Conservation (phyloP, 2,329 filamentous ascomycete genomes). For the Orbilia javanica region DNA sequence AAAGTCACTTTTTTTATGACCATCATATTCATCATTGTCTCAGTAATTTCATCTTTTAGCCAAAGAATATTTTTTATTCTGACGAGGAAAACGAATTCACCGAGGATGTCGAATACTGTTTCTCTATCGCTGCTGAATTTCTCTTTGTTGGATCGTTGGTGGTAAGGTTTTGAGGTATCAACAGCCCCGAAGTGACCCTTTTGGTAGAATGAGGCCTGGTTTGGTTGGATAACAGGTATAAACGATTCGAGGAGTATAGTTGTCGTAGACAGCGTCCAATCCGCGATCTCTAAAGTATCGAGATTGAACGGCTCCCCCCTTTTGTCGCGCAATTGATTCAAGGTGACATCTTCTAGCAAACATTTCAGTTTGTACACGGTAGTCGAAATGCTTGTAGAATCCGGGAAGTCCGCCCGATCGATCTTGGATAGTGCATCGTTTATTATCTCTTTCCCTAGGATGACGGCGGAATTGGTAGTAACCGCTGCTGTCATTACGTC, state of each 20-base stretch:
- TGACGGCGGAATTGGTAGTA: conserved; percentile 62
- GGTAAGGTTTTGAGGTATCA: conserved; percentile 9
- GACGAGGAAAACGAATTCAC: conserved; percentile 2
- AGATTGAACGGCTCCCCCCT: conserved; percentile 58
- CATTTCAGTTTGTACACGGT: conserved; percentile 48
- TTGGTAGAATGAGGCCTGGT: conserved; percentile 38
- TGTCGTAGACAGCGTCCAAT: conserved; percentile 54
- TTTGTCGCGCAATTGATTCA: conserved; percentile 15
- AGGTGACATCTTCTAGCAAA: conserved; percentile 13
- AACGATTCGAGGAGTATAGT: conserved; percentile 57
- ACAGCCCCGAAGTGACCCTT: conserved; percentile 3
- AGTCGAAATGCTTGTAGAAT: conserved; percentile 42
- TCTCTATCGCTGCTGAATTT: conserved; percentile 6
- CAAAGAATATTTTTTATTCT: neutral
- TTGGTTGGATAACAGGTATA: conserved; percentile 18
- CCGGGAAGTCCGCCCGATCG: conserved; percentile 55
- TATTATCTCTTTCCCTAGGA: conserved; percentile 61
- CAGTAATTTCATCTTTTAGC: neutral
- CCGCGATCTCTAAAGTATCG: conserved; percentile 51
- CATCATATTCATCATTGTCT: conserved; percentile 6
- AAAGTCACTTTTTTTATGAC: neutral
- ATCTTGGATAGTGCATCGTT: conserved; percentile 57
- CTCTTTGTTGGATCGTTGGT: conserved; percentile 2
- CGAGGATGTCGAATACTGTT: neutral
- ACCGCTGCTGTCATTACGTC: conserved; percentile 62